Base-by-base conservation (phyloP, 83 land plant species). In the Larix sibirica region DNA sequence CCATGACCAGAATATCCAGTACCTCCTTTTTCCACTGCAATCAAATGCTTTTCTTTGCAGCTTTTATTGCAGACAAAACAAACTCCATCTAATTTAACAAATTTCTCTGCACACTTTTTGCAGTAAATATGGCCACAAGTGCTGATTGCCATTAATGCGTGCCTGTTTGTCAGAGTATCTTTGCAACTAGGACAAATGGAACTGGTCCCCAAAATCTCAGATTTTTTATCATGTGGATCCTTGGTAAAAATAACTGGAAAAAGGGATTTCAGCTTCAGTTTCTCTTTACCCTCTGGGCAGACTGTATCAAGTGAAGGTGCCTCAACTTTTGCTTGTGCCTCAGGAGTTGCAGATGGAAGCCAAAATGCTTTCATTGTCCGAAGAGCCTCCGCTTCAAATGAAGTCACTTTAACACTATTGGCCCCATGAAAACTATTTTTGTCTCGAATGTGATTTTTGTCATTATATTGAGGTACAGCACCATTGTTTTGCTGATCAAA, bases 301-400 rank as follows among this genome's bases (percentile, higher is more conserved):
- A 84, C 17, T 33, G 99, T 97, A 65, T 83, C 88, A 0, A 87
- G 87, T 16, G 91, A 92, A 18, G 98, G 99, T 14, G 93, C 94
- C 1, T 90, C 92, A 0, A 93, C 89, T 84, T 95, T 94, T 17
- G 84, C 93, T 38, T 87, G 91, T 33, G 99, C 98, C 77, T 89
- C 98, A 7, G 99, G 98, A 26, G 99, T 96, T 14, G 99, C 99
- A 20, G 97, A 96, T 4, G 99, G 99, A 60, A 97, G 87, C 99
- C 99, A 97, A 84, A 97, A 97, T 44, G 99, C 99, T 83, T 96
- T 97, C 99, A 97, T 97, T 36, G 88, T 97, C 62, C 98, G 90
- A 44, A 97, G 90, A 23, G 99, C 99, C 85, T 97, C 99, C 83
- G 90, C 99, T 88, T 97, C 99, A 77, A 86, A 97, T 6, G 98